phyloP scores from a whole-genome alignment of 1,139 yeast species.

The Blastobotrys proliferans region DNA sequence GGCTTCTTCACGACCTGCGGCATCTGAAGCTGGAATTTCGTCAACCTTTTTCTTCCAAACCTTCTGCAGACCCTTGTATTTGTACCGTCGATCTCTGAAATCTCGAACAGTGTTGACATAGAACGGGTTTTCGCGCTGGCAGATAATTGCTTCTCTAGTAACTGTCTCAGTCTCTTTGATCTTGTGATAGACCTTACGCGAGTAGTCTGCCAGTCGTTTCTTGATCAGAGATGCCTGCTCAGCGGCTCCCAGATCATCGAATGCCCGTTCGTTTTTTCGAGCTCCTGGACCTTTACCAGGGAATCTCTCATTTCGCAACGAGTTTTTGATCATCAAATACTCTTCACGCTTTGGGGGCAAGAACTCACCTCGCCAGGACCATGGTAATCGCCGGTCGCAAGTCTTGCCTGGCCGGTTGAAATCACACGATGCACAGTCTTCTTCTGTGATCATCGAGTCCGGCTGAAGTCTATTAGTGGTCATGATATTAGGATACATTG shows the following conservation, averaged over 20 bases:
- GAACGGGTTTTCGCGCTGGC: slow-evolving; percentile 97
- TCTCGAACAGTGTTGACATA: slow-evolving; percentile 92
- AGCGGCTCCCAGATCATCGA: slow-evolving; percentile 64
- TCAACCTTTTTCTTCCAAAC: slow-evolving; percentile 85
- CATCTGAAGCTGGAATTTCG: slow-evolving; percentile 50
- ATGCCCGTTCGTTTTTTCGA: slow-evolving; percentile 45
- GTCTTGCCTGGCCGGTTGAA: slow-evolving; percentile 91
- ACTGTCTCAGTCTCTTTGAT: slow-evolving; percentile 78
- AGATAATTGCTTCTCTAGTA: slow-evolving; percentile 88
- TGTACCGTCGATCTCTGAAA: slow-evolving; percentile 94
- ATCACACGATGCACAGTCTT: slow-evolving; percentile 96
- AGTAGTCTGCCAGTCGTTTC: slow-evolving; percentile 78
- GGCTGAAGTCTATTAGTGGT: slow-evolving; percentile 96
- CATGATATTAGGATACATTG: slow-evolving; percentile 99
- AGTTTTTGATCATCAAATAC: slow-evolving; percentile 82
- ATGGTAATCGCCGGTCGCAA: slow-evolving; percentile 86
- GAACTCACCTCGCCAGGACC: slow-evolving; percentile 99
- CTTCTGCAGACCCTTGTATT: slow-evolving; percentile 89
- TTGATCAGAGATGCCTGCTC: slow-evolving; percentile 78
- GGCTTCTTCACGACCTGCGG: slow-evolving; percentile 71
- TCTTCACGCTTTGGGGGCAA: slow-evolving; percentile 90
- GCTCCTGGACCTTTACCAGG: slow-evolving; percentile 38
- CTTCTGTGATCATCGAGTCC: slow-evolving; percentile 93
- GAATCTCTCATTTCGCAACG: slow-evolving; percentile 73
- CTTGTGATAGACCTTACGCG: slow-evolving; percentile 79